Percentiles rank a stretch among this genome's conserved stretches.
phyloP scores from a whole-genome alignment of 352 stramenopile genomes.

The Globisporangium cederbergense region DNA sequence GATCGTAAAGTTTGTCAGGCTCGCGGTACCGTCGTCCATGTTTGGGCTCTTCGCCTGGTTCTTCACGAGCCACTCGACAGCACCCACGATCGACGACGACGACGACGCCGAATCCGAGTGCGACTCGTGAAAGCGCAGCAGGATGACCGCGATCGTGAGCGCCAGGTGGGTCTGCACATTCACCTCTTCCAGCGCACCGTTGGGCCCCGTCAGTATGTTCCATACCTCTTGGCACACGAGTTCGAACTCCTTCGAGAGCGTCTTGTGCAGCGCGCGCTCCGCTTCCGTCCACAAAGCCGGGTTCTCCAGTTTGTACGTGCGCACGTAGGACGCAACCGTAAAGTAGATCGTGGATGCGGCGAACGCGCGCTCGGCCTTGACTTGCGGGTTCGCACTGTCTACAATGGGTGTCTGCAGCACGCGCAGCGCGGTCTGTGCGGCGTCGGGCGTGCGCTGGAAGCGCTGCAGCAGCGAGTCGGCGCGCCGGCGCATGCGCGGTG shows the following conservation, averaged over 20 bases:
- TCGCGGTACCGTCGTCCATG: slow-evolving; percentile 33
- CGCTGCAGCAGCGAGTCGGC: slow-evolving; percentile 72
- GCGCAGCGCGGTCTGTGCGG: slow-evolving; percentile 43
- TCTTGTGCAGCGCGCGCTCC: slow-evolving; percentile 51
- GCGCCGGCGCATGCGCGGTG: slow-evolving; percentile 57
- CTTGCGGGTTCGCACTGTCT: slow-evolving; percentile 27
- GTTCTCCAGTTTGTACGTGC: slow-evolving; percentile 74
- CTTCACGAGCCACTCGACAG: slow-evolving; percentile 72
- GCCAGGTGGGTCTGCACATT: slow-evolving; percentile 70
- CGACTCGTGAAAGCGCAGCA: slow-evolving; percentile 73
- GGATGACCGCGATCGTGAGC: slow-evolving; percentile 72
- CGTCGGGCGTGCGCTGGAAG: slow-evolving; percentile 74
- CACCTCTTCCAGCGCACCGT: slow-evolving; percentile 45
- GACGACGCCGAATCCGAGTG: slow-evolving; percentile 26
- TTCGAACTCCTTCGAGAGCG: slow-evolving; percentile 56
- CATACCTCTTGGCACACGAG: slow-evolving; percentile 69
- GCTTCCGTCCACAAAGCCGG: slow-evolving; percentile 39
- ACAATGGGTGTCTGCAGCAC: slow-evolving; percentile 56
- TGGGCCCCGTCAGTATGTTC: slow-evolving; percentile 66
- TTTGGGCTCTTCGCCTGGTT: slow-evolving; percentile 54
- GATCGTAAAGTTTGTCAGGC: slow-evolving; percentile 71
- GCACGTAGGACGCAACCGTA: slow-evolving; percentile 57
- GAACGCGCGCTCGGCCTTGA: slow-evolving; percentile 59
- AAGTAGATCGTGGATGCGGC: slow-evolving; percentile 73
- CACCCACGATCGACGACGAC: slow-evolving; percentile 40